Conservation (phyloP, 352 stramenopile species). For the Phytophthora citrophthora region DNA sequence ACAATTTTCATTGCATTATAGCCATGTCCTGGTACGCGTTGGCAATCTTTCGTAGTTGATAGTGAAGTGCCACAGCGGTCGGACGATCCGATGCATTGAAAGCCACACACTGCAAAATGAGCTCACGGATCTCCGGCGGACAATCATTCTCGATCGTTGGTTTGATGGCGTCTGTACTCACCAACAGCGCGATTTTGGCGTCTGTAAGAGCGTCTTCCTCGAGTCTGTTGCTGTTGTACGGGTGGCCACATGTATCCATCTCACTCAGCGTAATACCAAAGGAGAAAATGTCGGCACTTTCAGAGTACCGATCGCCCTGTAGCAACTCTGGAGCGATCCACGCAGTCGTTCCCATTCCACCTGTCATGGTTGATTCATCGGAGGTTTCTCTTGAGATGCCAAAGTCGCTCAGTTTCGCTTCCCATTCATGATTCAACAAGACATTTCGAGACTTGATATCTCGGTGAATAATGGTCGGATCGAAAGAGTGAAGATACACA, state of each 20-base stretch:
- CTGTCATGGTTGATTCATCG: constrained; percentile 38
- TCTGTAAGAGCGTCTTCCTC: constrained; percentile 32
- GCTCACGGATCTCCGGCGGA: constrained; percentile 41
- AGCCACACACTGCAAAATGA: constrained; percentile 54
- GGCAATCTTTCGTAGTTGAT: constrained; percentile 46
- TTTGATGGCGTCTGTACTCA: constrained; percentile 54
- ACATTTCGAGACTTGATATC: constrained; percentile 60
- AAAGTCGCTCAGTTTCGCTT: constrained; percentile 64
- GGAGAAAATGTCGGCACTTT: constrained; percentile 74
- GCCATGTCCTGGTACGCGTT: constrained; percentile 24
- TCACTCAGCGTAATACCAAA: constrained; percentile 66
- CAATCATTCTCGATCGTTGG: constrained; percentile 54
- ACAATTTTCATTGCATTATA: constrained; percentile 17
- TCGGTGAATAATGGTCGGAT: constrained; percentile 55
- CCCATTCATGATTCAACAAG: constrained; percentile 43
- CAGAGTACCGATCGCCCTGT: constrained; percentile 55
- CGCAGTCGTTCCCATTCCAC: constrained; percentile 56
- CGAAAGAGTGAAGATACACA: constrained; percentile 51
- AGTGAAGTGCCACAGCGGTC: constrained; percentile 65
- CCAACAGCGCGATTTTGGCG: constrained; percentile 56
- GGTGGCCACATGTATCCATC: constrained; percentile 49
- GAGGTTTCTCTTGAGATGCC: constrained; percentile 46
- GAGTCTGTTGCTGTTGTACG: constrained; percentile 37
- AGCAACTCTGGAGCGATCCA: constrained; percentile 79
- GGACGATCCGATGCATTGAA: constrained; percentile 49